Evolutionary conservation across 1,284 basidiomycete species (phyloP).

Genomic region (Earliella scabrosa): DNA sequence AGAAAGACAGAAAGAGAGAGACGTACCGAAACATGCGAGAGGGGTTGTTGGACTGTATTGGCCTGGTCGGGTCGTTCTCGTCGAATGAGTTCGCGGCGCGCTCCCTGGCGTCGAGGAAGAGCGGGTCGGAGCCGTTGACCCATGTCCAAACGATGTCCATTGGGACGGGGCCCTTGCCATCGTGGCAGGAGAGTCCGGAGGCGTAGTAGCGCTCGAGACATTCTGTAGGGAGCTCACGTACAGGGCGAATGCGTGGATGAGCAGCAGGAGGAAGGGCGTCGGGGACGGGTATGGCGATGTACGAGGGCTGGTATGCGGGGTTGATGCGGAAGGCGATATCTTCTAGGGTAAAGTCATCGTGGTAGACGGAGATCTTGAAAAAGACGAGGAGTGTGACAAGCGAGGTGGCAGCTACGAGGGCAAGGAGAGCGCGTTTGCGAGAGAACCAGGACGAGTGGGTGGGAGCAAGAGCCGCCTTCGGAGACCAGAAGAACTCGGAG

Average conservation of each 20-base stretch:
- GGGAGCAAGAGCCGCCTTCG: background rate
- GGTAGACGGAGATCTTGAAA: conserved; percentile 12
- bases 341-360: conserved; percentile 16
- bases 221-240: conserved; percentile 25
- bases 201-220: conserved; percentile 32
- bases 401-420: conserved; percentile 22
- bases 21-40: conserved; percentile 33
- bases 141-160: conserved; percentile 37
- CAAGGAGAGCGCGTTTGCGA: conserved; percentile 27
- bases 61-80: conserved; percentile 30
- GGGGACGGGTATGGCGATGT: conserved; percentile 30
- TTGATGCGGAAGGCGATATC: conserved; percentile 11
- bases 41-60: conserved; percentile 23
- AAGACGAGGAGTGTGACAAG: conserved; percentile 27
- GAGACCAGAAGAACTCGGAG: conserved; percentile 11
- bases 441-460: conserved; percentile 14
- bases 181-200: conserved; percentile 26
- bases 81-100: conserved; percentile 13
- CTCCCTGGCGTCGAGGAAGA: conserved; percentile 25
- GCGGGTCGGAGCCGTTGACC: conserved; percentile 36
- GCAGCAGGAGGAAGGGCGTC: conserved; percentile 13
- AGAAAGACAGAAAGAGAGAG: background rate
- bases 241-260: conserved; percentile 23
- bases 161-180: conserved; percentile 17
- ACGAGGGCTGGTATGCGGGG: conserved; percentile 19